phyloP scores from a whole-genome alignment of 768 basidiomycete genomes.

The Zangia roseola region DNA sequence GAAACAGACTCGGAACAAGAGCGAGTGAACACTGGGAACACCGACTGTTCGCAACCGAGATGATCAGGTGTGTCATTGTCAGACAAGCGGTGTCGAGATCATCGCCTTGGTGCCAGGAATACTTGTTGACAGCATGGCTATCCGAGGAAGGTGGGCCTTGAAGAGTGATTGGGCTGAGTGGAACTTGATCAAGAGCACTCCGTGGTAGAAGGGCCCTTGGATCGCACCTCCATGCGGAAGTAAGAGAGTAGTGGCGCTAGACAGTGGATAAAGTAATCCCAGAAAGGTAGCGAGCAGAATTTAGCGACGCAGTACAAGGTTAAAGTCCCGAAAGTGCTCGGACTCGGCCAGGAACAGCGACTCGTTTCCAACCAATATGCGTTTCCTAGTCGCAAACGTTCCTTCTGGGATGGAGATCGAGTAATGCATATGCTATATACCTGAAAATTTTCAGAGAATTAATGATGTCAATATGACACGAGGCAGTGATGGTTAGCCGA shows the following conservation, averaged over 20 bases:
- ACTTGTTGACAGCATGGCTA: no score
- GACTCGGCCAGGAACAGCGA: conserved; percentile 15
- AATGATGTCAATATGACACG: conserved; percentile 8
- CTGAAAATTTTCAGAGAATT: conserved; percentile 7
- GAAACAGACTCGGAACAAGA: background rate
- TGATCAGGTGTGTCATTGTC: background rate
- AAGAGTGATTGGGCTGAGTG: background rate
- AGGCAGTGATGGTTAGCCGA: conserved; percentile 23
- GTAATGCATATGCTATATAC: conserved; percentile 7
- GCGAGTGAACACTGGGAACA: background rate
- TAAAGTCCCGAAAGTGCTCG: conserved; percentile 13
- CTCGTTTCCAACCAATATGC: background rate
- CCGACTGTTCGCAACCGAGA: background rate
- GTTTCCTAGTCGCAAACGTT: background rate
- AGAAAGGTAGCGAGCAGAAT: conserved; percentile 12
- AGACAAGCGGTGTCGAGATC: conserved; percentile 15
- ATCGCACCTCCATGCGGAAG: background rate
- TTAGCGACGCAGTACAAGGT: conserved; percentile 21
- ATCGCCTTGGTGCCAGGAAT: conserved; percentile 1
- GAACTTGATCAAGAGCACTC: conserved; percentile 10
- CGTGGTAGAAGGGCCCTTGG: background rate
- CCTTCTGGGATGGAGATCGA: background rate
- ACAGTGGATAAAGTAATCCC: conserved; percentile 9
- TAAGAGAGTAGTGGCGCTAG: conserved; percentile 9
- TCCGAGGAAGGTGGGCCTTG: background rate